Base-by-base conservation (phyloP, 345 rosid genomes). In the Salix caprea region DNA sequence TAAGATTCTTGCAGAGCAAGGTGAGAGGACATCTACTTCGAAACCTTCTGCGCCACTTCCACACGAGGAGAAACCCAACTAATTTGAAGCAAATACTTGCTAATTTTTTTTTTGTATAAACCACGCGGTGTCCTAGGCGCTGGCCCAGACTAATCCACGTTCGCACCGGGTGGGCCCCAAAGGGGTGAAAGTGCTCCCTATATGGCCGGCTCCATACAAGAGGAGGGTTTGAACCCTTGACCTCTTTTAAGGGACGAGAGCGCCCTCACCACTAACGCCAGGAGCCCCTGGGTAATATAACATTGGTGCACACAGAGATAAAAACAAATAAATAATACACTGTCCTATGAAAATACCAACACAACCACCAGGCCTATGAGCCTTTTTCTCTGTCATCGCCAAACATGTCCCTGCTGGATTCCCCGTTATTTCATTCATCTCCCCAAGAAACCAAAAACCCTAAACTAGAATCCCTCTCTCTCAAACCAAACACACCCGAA, bases 311-410 rank as follows among this genome's bases (percentile, higher is more conserved):
- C 5, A 34, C 6, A 34, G 36, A 34, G 36, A 34, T 0, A 32
- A 3, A 32, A 32, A 32, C 2, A 32, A 32, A 32, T 1, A 30
- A 30, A 30, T 30, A 32, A 32, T 32, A 32, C 4, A 32, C 0
- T 32, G 34, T 32, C 34, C 34, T 4, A 32, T 32, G 90, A 96
- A 93, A 80, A 93, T 88, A 30, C 97, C 99, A 13, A 83, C 97
- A 62, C 99, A 95, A 37, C 98, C 98, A 67, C 98, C 90, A 7
- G 90, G 83, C 23, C 90, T 84, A 64, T 87, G 85, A 67, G 91
- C 81, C 74, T 81, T 77, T 78, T 90, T 93, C 89, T 96, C 96
- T 42, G 91, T 82, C 46, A 94, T 75, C 21, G 95, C 92, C 84
- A 88, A 70, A 82, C 86, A 70, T 14, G 93, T 61, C 70, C 82